Base-by-base conservation (phyloP, 108 stramenopile species). In the Cylindrotheca closterium region DNA sequence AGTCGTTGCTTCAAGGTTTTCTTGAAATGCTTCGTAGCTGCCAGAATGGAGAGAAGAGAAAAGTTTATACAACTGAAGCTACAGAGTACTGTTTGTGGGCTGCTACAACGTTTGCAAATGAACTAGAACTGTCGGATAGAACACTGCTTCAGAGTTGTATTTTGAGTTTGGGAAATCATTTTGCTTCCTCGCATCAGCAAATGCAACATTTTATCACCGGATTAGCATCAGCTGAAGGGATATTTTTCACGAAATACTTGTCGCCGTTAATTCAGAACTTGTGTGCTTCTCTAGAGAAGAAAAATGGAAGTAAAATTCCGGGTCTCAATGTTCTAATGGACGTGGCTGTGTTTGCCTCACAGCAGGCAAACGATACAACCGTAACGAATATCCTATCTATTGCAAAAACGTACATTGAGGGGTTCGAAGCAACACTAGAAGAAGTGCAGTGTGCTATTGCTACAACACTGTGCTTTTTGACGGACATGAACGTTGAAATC, bases 381-480 rank as follows among this genome's bases (percentile, higher is more conserved):
- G n/a, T n/a, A n/a, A n/a, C n/a, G n/a, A n/a, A n/a, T n/a, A n/a
- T n/a, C n/a, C n/a, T n/a, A n/a, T n/a, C n/a, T n/a, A 54, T 88
- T 22, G 60, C 85, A 25, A 30, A 25, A 24, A 58, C 77, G 32
- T 65, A 78, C 2, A 32, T 7, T 17, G 25, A 2, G 18, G 25
- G 51, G 34, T 47, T 47, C 4, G 7, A 29, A 10, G 7, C 32
- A 1, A 34, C 58, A 22, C 23, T 56, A 1, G 47, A 55, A 29
- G 63, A 60, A 22, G 47, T 1, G 31, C 51, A 32, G 25, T 61
- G 73, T 25, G 72, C 65, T 50, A 46, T 88, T 27, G 60, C 83
- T 30, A 73, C 82, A 23, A 54, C 71, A 0, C 26, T 88, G 28
- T 78, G 84, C 8, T 45, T 88, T 46, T 30, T 77, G 27, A 63